Base-by-base conservation (phyloP, 805 yeast genomes). In the Pichia nanzhaoensis region DNA sequence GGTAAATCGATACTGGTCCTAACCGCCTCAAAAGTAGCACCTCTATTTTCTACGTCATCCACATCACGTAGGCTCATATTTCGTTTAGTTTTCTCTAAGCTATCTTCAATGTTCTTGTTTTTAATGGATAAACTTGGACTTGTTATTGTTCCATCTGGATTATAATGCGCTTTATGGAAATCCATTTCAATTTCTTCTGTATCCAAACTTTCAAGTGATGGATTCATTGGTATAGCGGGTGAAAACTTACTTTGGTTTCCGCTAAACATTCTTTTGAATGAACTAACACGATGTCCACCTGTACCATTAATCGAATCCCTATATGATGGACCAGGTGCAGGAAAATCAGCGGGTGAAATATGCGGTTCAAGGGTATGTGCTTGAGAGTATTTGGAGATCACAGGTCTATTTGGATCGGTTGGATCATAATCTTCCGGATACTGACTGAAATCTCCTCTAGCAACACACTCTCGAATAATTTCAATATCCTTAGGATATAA, bases 341-440 rank as follows among this genome's bases (percentile, higher is more conserved):
- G 43, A 27, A 47, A 50, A 28, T 50, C 45, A 16, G 40, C 48
- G 13, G 48, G 49, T 1, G 53, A 46, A 13, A 50, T 27, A 14
- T 51, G 53, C 17, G 53, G 41, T 35, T 66, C 70, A 34, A 62
- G 45, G 6, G 63, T 53, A 34, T 60, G 62, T 5, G 59, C 62
- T 19, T 57, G 55, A 6, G 68, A 59, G 55, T 76, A 73, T 40
- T 72, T 66, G 34, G 78, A 68, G 27, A 82, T 66, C 49, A 71
- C 72, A 14, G 68, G 70, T 53, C 84, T 71, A 49, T 80, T 65
- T 27, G 90, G 87, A 62, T 84, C 90, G 2, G 95, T 84, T 37
- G 95, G 95, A 60, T 84, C 95, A 58, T 82, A 84, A 44, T 75
- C 72, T 10, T 60, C 65, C 10, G 89, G 89, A 58, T 80, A 84